These are phyloP conservation scores for Mycena rosella DNA, from an alignment of 768 basidiomycete species.

Conservation along the genomic window DNA sequence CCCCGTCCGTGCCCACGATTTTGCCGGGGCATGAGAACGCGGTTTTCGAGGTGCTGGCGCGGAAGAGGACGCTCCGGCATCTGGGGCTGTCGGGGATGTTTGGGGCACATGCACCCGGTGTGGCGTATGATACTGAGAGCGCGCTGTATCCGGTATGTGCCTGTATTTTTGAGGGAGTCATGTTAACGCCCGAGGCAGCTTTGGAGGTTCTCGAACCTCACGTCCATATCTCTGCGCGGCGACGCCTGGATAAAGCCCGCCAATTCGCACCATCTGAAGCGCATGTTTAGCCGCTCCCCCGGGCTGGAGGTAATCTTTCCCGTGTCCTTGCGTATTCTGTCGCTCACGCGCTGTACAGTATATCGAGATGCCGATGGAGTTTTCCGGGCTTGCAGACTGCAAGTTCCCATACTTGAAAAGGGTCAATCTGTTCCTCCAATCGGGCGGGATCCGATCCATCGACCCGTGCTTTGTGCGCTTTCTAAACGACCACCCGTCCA, in stretches of 20 bases:
- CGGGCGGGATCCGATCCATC: slow-evolving; percentile 51
- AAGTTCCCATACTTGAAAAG: slow-evolving; percentile 56
- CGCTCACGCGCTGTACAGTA: slow-evolving; percentile 42
- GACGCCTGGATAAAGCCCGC: slow-evolving; percentile 45
- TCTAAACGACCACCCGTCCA: slow-evolving; percentile 57
- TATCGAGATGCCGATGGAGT: slow-evolving; percentile 62
- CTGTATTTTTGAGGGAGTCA: slow-evolving; percentile 30
- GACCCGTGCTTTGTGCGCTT: slow-evolving; percentile 55
- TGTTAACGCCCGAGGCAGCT: slow-evolving; percentile 37
- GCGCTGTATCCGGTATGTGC: slow-evolving; percentile 52
- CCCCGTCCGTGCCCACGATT: slow-evolving; percentile 45
- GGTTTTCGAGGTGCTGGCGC: slow-evolving; percentile 50
- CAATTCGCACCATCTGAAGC: slow-evolving; percentile 40
- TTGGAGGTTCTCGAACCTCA: slow-evolving; percentile 46
- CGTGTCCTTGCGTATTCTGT: not conserved
- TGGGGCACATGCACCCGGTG: slow-evolving; percentile 51
- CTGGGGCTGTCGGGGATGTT: slow-evolving; percentile 55
- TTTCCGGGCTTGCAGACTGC: slow-evolving; percentile 49
- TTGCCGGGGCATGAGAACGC: slow-evolving; percentile 54
- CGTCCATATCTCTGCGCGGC: slow-evolving; percentile 45
- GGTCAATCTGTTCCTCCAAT: slow-evolving; percentile 56
- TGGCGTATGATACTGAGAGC: slow-evolving; percentile 45
- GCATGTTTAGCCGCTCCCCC: slow-evolving; percentile 45
- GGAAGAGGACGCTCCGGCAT: slow-evolving; percentile 47
- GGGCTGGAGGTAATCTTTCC: slow-evolving; percentile 43